Conservation (phyloP, 148 eudicot genomes). For the Fallopia convolvulus region DNA sequence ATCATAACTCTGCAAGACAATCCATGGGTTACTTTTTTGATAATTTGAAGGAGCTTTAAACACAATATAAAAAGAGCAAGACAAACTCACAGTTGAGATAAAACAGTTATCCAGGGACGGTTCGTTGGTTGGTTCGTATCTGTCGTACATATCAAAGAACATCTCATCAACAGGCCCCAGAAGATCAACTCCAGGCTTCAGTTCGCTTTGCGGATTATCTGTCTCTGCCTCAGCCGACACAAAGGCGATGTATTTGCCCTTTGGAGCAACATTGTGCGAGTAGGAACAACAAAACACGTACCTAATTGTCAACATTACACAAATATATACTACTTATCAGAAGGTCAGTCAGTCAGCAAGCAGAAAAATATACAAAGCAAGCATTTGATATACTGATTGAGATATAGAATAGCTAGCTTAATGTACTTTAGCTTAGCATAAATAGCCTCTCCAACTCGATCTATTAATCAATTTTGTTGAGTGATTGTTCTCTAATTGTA, state of each 20-base stretch:
- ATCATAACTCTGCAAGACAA: slow-evolving; percentile 73
- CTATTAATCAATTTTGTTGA: no score
- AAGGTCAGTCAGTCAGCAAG: neutral
- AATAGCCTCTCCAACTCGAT: no score
- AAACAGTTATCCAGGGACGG: slow-evolving; percentile 79
- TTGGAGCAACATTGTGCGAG: slow-evolving; percentile 92
- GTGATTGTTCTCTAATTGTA: no score
- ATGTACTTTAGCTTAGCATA: no score
- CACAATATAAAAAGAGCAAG: neutral
- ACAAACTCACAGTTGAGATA: slow-evolving; percentile 59
- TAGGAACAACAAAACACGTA: slow-evolving; percentile 90
- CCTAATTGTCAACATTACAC: slow-evolving; percentile 30
- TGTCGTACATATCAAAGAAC: slow-evolving; percentile 80
- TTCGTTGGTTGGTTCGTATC: slow-evolving; percentile 91
- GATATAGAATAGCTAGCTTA: no score
- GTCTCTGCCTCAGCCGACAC: slow-evolving; percentile 96
- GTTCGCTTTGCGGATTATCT: slow-evolving; percentile 70
- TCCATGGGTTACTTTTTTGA: neutral
- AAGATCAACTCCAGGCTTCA: slow-evolving; percentile 85
- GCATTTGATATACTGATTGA: no score
- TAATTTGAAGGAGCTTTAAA: neutral
- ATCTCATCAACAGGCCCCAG: slow-evolving; percentile 89
- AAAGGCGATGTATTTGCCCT: slow-evolving; percentile 91
- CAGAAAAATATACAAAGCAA: neutral
- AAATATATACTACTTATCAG: neutral